These are phyloP conservation scores for Leucocoprinus sp. DNA, from an alignment of 768 basidiomycete species.

Conservation along the genomic window DNA sequence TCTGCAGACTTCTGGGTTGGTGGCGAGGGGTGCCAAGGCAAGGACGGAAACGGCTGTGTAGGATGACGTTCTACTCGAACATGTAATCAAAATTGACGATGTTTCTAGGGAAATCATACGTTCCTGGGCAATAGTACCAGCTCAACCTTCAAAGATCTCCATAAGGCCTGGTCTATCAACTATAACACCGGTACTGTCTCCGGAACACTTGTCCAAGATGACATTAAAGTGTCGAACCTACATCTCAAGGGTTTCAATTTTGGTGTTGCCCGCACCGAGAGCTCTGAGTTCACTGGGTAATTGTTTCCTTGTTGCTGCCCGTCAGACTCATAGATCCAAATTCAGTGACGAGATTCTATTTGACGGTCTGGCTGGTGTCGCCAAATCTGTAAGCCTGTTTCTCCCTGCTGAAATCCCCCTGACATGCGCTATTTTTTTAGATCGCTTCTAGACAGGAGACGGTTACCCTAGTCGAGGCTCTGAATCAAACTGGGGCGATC, in stretches of 20 bases:
- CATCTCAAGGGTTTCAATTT: constrained; percentile 45
- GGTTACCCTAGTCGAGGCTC: constrained; percentile 63
- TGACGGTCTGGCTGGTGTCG: constrained; percentile 52
- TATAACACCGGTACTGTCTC: constrained; percentile 50
- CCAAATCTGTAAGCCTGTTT: constrained; percentile 39
- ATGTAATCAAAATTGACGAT: not conserved
- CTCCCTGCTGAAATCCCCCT: not conserved
- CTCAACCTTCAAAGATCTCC: constrained; percentile 45
- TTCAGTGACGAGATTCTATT: constrained; percentile 27
- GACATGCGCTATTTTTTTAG: constrained; percentile 19
- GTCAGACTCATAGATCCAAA: not conserved
- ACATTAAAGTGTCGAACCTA: constrained; percentile 51
- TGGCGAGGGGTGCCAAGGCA: constrained; percentile 33
- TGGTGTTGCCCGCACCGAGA: constrained; percentile 52
- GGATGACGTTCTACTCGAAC: constrained; percentile 5
- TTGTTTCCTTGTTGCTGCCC: constrained; percentile 9
- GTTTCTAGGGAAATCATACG: constrained; percentile 25
- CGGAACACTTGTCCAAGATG: constrained; percentile 51
- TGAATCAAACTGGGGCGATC: constrained; percentile 52
- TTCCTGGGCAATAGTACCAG: constrained; percentile 53
- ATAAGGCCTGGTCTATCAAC: constrained; percentile 37
- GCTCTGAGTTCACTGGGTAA: constrained; percentile 40
- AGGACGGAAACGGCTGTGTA: constrained; percentile 23
- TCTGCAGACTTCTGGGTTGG: constrained; percentile 57
- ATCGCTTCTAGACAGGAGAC: constrained; percentile 56